phyloP scores from a whole-genome alignment of 148 eudicot genomes.

The Fallopia convolvulus region DNA sequence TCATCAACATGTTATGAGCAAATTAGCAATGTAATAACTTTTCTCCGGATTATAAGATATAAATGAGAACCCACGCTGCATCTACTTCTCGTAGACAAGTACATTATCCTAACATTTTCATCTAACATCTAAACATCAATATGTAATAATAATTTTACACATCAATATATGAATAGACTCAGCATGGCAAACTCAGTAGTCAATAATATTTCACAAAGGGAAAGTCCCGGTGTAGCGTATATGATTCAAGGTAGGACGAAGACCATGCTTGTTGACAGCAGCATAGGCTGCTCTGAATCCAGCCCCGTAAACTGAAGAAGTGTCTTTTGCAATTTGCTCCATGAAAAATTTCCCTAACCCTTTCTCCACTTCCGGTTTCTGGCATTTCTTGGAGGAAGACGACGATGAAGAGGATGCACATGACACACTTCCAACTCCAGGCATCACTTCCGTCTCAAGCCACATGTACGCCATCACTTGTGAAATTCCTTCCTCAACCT shows the following conservation, averaged over 20 bases:
- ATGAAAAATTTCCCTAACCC: slow-evolving; percentile 79
- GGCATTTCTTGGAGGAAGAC: slow-evolving; percentile 70
- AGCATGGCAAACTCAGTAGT: neutral
- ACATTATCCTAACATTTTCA: no score
- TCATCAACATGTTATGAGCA: no score
- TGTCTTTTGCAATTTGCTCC: slow-evolving; percentile 82
- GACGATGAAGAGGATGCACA: slow-evolving; percentile 40
- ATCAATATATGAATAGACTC: neutral
- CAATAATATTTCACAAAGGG: slow-evolving; percentile 29
- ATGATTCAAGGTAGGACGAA: slow-evolving; percentile 72
- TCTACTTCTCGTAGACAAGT: no score
- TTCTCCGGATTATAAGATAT: no score
- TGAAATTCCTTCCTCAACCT: slow-evolving; percentile 92
- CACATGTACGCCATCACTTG: slow-evolving; percentile 94
- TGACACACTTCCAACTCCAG: slow-evolving; percentile 43
- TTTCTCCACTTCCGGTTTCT: slow-evolving; percentile 59
- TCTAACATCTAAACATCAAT: no score
- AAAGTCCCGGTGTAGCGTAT: slow-evolving; percentile 67
- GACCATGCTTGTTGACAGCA: slow-evolving; percentile 78
- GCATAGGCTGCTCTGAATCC: slow-evolving; percentile 85
- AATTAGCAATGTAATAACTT: no score
- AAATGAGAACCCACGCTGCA: no score
- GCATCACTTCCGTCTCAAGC: slow-evolving; percentile 88
- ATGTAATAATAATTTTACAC: no score
- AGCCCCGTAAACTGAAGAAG: slow-evolving; percentile 88